Percentiles rank a stretch among this genome's conserved stretches.
phyloP scores from a whole-genome alignment of 75 land plant genomes.

The Pseudotsuga menziesii region DNA sequence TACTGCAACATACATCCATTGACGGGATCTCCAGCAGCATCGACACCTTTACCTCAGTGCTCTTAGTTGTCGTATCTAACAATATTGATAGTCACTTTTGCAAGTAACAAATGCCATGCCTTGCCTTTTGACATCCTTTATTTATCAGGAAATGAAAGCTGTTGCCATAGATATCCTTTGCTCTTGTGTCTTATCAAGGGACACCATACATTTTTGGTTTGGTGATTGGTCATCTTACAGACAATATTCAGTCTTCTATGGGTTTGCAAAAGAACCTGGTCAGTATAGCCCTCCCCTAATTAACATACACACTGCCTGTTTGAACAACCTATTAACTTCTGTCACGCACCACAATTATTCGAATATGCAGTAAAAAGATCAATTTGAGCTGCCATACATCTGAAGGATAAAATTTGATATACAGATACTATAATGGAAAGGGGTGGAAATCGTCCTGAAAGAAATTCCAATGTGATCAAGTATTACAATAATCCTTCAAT shows the following conservation, averaged over 20 bases:
- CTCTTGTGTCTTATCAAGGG: too few species aligned
- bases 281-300: too few species aligned
- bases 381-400: neutral
- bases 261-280: too few species aligned
- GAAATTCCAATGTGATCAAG: conserved; percentile 18
- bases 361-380: neutral
- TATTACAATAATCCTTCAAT: conserved; percentile 65
- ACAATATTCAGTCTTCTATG: too few species aligned
- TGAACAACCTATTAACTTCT: neutral
- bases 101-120: neutral
- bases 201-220: neutral
- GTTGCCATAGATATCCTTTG: neutral
- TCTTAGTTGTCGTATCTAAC: neutral
- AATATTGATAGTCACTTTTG: neutral
- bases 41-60: neutral
- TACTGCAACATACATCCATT: neutral
- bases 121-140: neutral
- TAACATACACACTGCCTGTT: too few species aligned
- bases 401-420: neutral
- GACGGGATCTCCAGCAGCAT: neutral
- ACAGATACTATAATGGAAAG: neutral
- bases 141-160: neutral
- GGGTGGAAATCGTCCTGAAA: neutral
- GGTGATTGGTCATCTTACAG: neutral
- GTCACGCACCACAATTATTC: too few species aligned